Evolutionary conservation across 345 rosid species (phyloP), one percentile per base, ranked within the genome.

Genomic region (Lepidium africanum): DNA sequence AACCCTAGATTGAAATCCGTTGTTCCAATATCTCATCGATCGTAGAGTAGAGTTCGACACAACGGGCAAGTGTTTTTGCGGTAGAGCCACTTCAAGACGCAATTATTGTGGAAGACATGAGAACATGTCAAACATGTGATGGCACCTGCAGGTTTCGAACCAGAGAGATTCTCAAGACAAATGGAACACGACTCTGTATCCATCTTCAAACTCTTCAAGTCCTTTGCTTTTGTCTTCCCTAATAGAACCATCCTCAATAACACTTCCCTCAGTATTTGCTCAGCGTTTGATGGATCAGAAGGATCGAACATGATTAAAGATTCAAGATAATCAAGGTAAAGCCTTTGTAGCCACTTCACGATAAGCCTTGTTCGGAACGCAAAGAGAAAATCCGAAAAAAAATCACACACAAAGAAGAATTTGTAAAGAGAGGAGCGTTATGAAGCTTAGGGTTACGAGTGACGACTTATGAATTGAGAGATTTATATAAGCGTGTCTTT

Each of bases 161-260:
- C 38, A 0, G 55, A 52, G 41, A 62, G 15, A 61, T 23, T 10
- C 11, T 62, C 56, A 0, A 62, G 62, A 62, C 75, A 71, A 11
- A 71, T 71, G 5, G 62, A 71, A 33, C 75, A 71, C 5, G 69
- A 6, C 42, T 62, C 69, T 35, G 67, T 70, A 4, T 70, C 45
- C 53, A 52, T 39, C 19, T 65, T 30, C 2, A 30, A 3, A 1
- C 19, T 54, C 5, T 42, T 30, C 21, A 27, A 2, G n/a, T n/a
- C n/a, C n/a, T n/a, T n/a, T n/a, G n/a, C n/a, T 36, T 12, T 13
- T 12, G 17, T 17, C 11, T 3, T 39, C 10, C 67, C 49, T 4
- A 27, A 6, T 1, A 48, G 51, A 17, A 69, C 51, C 51, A 59
- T 10, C 51, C 73, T 53, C 46, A 27, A 1, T 4, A 27, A 5